Evolutionary conservation across 257 asterid species (phyloP).

Genomic region (Solanum etuberosum): DNA sequence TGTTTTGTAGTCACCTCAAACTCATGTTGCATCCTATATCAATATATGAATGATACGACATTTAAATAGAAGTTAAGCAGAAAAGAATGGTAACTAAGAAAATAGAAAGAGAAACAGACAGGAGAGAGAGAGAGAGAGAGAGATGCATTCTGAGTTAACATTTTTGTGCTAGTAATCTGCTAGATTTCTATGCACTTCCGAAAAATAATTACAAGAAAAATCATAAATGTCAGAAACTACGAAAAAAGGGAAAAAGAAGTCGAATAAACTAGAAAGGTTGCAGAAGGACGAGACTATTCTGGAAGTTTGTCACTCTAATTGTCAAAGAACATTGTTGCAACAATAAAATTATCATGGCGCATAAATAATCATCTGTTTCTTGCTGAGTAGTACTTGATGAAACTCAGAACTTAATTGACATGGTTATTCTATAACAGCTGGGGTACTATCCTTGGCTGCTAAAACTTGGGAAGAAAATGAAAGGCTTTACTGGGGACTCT

Average conservation of each 20-base stretch:
- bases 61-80: not conserved
- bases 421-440: not conserved
- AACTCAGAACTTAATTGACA: not conserved
- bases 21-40: conserved; percentile 73
- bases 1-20: conserved; percentile 77
- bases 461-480: not conserved
- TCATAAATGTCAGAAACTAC: not conserved
- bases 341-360: not conserved
- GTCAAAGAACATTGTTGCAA: not conserved
- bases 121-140: not conserved
- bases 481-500: not conserved
- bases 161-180: not conserved
- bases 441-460: not conserved
- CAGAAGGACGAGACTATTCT: not conserved
- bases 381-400: not conserved
- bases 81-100: not conserved
- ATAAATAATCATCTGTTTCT: not conserved
- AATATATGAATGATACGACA: not conserved
- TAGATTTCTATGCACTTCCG: not conserved
- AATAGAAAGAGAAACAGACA: not conserved
- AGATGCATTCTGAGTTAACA: not conserved
- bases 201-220: not conserved
- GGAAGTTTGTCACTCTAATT: not conserved
- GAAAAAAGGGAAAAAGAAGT: not conserved
- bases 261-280: not conserved